These are phyloP conservation scores for Aegilops sharonensis DNA, from an alignment of 176 grass and related monocot genomes.

Conservation along the genomic window DNA sequence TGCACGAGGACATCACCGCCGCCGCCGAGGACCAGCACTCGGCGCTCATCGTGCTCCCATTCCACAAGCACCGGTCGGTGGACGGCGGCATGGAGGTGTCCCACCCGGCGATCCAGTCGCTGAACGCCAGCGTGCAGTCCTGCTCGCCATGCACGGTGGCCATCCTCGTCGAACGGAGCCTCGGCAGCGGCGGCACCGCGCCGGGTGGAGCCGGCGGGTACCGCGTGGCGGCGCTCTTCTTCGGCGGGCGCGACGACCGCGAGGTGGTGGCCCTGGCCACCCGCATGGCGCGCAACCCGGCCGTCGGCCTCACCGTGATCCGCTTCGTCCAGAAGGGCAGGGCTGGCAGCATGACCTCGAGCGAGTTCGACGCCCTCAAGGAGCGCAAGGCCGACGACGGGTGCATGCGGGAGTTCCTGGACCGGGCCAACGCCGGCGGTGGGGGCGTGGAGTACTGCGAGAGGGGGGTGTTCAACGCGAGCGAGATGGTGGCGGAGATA, in stretches of 20 bases:
- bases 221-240: constrained; percentile 65
- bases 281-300: constrained; percentile 61
- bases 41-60: constrained; percentile 68
- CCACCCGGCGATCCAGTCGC: constrained; percentile 42
- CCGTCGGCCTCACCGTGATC: constrained; percentile 44
- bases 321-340: constrained; percentile 45
- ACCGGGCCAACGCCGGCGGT: background rate
- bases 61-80: constrained; percentile 75
- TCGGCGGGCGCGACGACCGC: constrained; percentile 69
- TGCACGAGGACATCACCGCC: constrained; percentile 70
- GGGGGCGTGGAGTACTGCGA: constrained; percentile 45
- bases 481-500: constrained; percentile 60
- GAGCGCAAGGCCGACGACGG: constrained; percentile 50
- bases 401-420: constrained; percentile 44
- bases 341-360: background rate
- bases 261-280: constrained; percentile 55
- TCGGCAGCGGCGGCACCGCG: constrained; percentile 16
- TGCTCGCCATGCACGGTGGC: constrained; percentile 66
- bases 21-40: constrained; percentile 60
- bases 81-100: constrained; percentile 58
- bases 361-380: constrained; percentile 40
- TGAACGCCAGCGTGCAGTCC: constrained; percentile 48
- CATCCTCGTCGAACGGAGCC: constrained; percentile 67
- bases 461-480: constrained; percentile 44
- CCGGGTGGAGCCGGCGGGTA: background rate